phyloP scores from a whole-genome alignment of 2,329 filamentous ascomycete genomes.

The Triangularia verruculosa region DNA sequence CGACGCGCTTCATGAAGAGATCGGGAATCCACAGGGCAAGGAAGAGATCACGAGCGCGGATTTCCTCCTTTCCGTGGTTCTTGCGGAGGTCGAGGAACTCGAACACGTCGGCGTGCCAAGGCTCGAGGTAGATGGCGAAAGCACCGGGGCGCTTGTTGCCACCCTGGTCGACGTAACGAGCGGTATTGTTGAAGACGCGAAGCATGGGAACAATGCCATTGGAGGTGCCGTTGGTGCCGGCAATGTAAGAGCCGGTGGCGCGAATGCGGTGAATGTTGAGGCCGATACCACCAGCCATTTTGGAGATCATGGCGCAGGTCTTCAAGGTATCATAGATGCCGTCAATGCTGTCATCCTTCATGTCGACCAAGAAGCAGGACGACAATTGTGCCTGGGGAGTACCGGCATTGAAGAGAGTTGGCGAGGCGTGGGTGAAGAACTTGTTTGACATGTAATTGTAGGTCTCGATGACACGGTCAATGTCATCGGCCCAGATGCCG shows the following conservation, averaged over 20 bases:
- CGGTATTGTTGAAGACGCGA: constrained; percentile 98
- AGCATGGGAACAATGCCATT: constrained; percentile 98
- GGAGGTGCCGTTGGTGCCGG: constrained; percentile 95
- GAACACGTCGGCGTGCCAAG: constrained; percentile 97
- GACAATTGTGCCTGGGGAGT: constrained; percentile 93
- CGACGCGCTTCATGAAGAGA: constrained; percentile 99
- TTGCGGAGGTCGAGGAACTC: constrained; percentile 97
- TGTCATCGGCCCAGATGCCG: constrained; percentile 91
- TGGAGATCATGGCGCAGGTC: constrained; percentile 99
- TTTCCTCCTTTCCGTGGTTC: constrained; percentile 99
- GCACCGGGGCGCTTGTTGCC: constrained; percentile 98
- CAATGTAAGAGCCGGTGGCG: constrained; percentile 96
- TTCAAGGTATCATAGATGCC: constrained; percentile 99
- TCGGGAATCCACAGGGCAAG: constrained; percentile 98
- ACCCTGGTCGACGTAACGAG: constrained; percentile 96
- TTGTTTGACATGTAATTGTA: constrained; percentile 99
- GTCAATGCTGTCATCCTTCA: constrained; percentile 99
- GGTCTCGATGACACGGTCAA: constrained; percentile 93
- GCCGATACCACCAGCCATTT: constrained; percentile 97
- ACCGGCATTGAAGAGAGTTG: constrained; percentile 96
- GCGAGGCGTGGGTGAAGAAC: constrained; percentile 96
- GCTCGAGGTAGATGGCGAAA: constrained; percentile 98
- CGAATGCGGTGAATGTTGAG: constrained; percentile 96
- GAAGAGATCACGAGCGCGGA: constrained; percentile 95
- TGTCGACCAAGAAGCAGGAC: constrained; percentile 98